Conservation (phyloP, 148 eudicot genomes). For the Chenopodium quinoa region DNA sequence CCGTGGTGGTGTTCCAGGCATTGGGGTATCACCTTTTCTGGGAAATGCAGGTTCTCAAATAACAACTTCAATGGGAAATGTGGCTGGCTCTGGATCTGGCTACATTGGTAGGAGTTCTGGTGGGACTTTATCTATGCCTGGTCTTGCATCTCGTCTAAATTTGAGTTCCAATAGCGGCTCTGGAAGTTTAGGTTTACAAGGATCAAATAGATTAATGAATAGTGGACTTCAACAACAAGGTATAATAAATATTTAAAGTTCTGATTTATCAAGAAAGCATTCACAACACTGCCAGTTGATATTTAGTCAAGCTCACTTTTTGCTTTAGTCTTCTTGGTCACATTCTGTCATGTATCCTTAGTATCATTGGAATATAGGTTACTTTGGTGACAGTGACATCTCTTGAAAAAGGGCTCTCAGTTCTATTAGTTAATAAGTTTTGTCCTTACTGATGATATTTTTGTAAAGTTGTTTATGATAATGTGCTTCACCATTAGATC, state of each 20-base stretch:
- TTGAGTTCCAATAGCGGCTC: constrained; percentile 65
- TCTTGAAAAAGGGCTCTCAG: background rate
- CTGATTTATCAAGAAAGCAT: too few relatives aligned
- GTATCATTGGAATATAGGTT: background rate
- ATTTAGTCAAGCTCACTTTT: background rate
- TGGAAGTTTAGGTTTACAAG: constrained; percentile 70
- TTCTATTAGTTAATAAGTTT: background rate
- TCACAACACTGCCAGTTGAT: background rate
- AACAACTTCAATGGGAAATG: constrained; percentile 70
- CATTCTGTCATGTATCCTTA: background rate
- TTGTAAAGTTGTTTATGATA: background rate
- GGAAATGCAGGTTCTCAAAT: constrained; percentile 81
- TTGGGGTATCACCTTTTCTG: constrained; percentile 71
- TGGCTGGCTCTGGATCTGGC: constrained; percentile 56
- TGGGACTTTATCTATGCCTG: constrained; percentile 83
- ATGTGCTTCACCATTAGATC: background rate
- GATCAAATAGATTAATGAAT: constrained; percentile 65
- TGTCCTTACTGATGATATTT: background rate
- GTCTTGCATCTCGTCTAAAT: constrained; percentile 76
- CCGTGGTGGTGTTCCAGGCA: constrained; percentile 67
- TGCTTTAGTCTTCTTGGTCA: background rate
- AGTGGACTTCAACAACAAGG: constrained; percentile 87
- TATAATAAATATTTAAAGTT: constrained; percentile 17
- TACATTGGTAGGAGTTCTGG: constrained; percentile 81
- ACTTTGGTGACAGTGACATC: too few relatives aligned